Conservation (phyloP, 2,329 filamentous ascomycete species). For the Monilinia aucupariae region DNA sequence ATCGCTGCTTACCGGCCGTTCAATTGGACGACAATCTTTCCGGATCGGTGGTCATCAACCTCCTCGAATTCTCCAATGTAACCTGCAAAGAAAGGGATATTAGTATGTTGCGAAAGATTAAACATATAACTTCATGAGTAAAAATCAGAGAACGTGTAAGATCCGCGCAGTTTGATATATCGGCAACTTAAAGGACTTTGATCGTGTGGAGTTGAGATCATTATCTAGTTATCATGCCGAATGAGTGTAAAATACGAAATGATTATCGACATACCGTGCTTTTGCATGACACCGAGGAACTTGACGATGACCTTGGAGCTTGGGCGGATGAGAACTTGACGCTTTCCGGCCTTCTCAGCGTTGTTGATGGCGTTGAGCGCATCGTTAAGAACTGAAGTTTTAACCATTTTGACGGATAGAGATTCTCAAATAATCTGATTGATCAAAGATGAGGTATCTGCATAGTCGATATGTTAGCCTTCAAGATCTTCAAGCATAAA, state of each 20-base stretch:
- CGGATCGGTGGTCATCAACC: conserved; percentile 98
- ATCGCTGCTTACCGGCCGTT: conserved; percentile 67
- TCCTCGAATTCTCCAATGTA: conserved; percentile 99
- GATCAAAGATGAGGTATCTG: conserved; percentile 61
- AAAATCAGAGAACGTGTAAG: conserved; percentile 92
- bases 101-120: conserved; percentile 89
- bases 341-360: conserved; percentile 99
- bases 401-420: conserved; percentile 88
- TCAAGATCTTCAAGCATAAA: conserved; percentile 57
- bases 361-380: conserved; percentile 99
- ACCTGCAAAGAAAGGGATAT: conserved; percentile 53
- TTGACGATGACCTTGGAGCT: conserved; percentile 99
- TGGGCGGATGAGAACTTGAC: conserved; percentile 96
- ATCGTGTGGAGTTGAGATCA: conserved; percentile 78
- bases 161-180: conserved; percentile 86
- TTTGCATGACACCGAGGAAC: conserved; percentile 99
- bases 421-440: conserved; percentile 69
- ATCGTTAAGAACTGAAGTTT: conserved; percentile 99
- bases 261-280: conserved; percentile 74
- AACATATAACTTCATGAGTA: conserved; percentile 78
- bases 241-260: conserved; percentile 33
- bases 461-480: conserved; percentile 52
- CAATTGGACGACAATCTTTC: conserved; percentile 99
- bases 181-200: conserved; percentile 99
- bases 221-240: conserved; percentile 99